phyloP scores from a whole-genome alignment of 768 basidiomycete genomes.

The Suillus tomentosus region DNA sequence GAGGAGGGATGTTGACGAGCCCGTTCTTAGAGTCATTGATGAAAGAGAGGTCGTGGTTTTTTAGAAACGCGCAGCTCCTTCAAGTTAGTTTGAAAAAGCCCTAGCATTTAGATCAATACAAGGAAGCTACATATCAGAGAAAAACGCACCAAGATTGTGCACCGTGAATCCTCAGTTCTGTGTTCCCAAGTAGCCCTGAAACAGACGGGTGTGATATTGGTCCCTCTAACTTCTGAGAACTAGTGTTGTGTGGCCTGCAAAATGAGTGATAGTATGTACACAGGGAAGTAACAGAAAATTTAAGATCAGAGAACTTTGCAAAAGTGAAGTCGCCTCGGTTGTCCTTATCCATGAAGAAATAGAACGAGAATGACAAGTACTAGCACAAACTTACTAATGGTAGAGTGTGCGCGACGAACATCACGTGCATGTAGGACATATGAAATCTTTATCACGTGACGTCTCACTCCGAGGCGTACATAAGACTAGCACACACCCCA shows the following conservation, averaged over 20 bases:
- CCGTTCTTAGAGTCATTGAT: constrained; percentile 85
- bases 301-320: constrained; percentile 86
- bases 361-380: no score
- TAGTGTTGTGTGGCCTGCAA: constrained; percentile 26
- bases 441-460: no score
- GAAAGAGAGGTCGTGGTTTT: constrained; percentile 81
- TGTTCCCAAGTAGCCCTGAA: constrained; percentile 80
- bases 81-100: constrained; percentile 78
- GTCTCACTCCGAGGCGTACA: no score
- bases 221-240: constrained; percentile 82
- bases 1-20: constrained; percentile 70
- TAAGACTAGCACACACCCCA: no score
- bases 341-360: constrained; percentile 53
- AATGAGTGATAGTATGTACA: constrained; percentile 45
- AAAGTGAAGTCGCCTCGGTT: constrained; percentile 90
- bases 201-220: constrained; percentile 68
- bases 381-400: no score
- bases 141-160: constrained; percentile 67
- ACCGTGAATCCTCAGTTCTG: constrained; percentile 82
- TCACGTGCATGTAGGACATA: no score
- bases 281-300: constrained; percentile 82
- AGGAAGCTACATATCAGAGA: constrained; percentile 19
- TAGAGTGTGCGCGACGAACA: no score
- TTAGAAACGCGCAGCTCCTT: constrained; percentile 87
- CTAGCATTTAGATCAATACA: constrained; percentile 47